Evolutionary conservation across 306 rosid genomes (phyloP), one percentile per base, ranked within the genome.

Genomic region (Hippophae gyantsensis): DNA sequence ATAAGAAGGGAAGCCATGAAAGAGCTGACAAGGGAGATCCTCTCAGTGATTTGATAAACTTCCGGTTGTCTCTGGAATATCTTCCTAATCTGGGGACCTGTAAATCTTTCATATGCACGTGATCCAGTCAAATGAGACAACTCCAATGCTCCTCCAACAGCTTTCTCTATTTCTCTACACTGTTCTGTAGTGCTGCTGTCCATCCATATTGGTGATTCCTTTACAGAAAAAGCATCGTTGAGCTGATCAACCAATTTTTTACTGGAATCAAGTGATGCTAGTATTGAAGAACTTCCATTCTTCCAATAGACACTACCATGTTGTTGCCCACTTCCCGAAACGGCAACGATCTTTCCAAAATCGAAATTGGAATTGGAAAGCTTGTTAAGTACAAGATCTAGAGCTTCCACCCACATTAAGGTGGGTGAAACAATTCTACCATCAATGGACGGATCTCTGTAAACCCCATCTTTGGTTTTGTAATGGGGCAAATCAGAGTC

Each of bases 241-340:
- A 90, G 76, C 80, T 90, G 97, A 52, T 62, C 79, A 68, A 73
- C 59, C 56, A 92, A 76, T 58, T 84, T 61, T 55, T 76, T 84
- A 48, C 63, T 55, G 23, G 84, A 69, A 67, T 90, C 97, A 81
- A 87, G 67, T 0, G 93, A 76, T 49, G 95, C 81, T 14, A 87
- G 60, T 23, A 75, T 61, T 9, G 81, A 63, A 56, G 85, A 81
- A 70, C 88, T 78, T 9, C 99, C 95, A 14, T 0, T 77, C 72
- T 84, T 90, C 97, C 97, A 90, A 57, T 90, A 90, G 18, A 90
- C 97, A 51, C 97, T 90, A 57, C 95, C 97, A 62, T 90, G 97
- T 43, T 90, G 97, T 67, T 90, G 97, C 46, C 94, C 97, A 79
- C 97, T 90, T 7, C 97, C 97, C 1, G 97, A 90, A 60, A 90